Evolutionary conservation across 495 filamentous ascomycete genomes (phyloP), one percentile per base, ranked within the genome.

Genomic region (Penicillium simplicissimum): DNA sequence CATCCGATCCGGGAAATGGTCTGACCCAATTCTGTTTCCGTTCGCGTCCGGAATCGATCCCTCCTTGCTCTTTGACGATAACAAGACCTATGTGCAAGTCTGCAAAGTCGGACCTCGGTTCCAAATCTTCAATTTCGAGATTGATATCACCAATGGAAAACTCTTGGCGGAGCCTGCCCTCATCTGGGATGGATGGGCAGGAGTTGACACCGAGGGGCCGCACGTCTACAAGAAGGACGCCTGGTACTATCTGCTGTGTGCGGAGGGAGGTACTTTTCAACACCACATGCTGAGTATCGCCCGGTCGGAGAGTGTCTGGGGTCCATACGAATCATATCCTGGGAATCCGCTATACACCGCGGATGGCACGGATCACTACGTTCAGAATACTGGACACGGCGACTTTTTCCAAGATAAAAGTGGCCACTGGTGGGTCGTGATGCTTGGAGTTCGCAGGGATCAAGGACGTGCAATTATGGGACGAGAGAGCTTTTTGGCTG

Each of bases 391-490:
- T 11, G 74, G 73, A 14, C 74, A 77, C 60, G 62, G 63, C 9
- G 67, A 69, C 1, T 15, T 67, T 21, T 61, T 69, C 67, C 79
- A 84, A 59, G 84, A 87, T 65, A 47, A 59, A 2, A 14, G 62
- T 5, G 82, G 79, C 0, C 74, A 80, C 38, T 87, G 85, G 85
- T 87, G 83, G 84, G 81, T 70, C 0, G 70, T 78, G 33, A 74
- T 73, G 6, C 71, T 88, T 3, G 74, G 81, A 4, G 82, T 79
- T 1, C 76, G 86, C 35, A 57, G 52, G 4, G 54, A 62, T 1
- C 52, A 65, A 36, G 47, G 76, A n/a, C 76, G 80, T 45, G 85
- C 81, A 62, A 82, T 84, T 25, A 86, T 88, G 84, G 85, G 83
- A 23, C 69, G 86, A 0, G 87, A 88, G 69, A 84, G 83, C 0